phyloP scores from a whole-genome alignment of 1,139 yeast species.

The Blastobotrys illinoisensis region DNA sequence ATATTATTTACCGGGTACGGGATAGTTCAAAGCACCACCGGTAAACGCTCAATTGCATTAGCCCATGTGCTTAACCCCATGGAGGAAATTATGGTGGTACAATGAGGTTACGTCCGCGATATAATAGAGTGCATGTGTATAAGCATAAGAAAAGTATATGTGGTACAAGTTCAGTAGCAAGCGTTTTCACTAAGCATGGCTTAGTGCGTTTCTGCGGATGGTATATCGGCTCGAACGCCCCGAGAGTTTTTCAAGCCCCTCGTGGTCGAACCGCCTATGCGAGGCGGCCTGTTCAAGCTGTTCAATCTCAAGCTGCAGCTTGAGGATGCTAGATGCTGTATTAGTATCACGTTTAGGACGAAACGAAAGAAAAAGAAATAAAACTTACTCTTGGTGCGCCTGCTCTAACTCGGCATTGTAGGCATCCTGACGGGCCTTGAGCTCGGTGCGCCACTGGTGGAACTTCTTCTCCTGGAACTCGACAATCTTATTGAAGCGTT shows the following conservation, averaged over 20 bases:
- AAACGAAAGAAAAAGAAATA: background rate
- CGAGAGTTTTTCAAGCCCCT: background rate
- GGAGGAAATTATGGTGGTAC: background rate
- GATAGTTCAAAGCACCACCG: no score
- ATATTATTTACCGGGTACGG: no score
- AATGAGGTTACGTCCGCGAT: background rate
- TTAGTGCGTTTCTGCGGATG: background rate
- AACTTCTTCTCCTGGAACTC: constrained; percentile 54
- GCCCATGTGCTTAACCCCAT: background rate
- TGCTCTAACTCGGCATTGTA: constrained; percentile 53
- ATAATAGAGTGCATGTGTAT: background rate
- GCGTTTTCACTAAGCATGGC: background rate
- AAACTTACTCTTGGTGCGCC: constrained; percentile 31
- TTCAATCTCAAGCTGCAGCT: background rate
- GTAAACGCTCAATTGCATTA: background rate
- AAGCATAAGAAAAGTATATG: background rate
- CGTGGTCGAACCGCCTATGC: background rate
- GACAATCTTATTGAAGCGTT: constrained; percentile 45
- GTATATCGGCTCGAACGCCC: background rate
- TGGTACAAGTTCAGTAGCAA: background rate
- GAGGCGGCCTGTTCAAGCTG: background rate
- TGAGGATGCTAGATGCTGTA: background rate
- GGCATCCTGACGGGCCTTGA: constrained; percentile 50
- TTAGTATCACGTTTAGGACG: background rate
- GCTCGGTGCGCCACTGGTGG: constrained; percentile 58